phyloP scores from a whole-genome alignment of 352 stramenopile genomes.

The Pythium chondricola region DNA sequence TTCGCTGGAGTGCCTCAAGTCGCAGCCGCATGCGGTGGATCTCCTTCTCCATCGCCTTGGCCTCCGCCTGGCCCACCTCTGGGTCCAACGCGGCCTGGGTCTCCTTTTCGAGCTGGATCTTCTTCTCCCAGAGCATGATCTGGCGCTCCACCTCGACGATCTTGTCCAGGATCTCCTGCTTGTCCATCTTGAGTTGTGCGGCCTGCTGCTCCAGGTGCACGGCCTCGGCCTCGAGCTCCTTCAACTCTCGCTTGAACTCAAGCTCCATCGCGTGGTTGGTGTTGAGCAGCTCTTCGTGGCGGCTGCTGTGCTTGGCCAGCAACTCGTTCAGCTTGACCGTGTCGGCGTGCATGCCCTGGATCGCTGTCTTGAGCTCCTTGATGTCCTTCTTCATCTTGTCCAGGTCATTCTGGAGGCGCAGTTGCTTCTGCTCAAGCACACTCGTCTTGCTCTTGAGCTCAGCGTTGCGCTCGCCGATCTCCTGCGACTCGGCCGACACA shows the following conservation, averaged over 20 bases:
- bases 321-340: conserved; percentile 91
- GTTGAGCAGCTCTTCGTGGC: conserved; percentile 78
- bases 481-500: conserved; percentile 81
- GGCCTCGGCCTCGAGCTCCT: conserved; percentile 82
- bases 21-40: conserved; percentile 94
- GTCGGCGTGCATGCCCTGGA: conserved; percentile 87
- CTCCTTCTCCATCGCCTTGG: conserved; percentile 92
- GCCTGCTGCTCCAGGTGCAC: conserved; percentile 75
- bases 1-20: conserved; percentile 86
- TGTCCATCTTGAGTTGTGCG: conserved; percentile 67
- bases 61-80: conserved; percentile 87
- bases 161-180: conserved; percentile 82
- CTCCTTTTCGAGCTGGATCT: conserved; percentile 95
- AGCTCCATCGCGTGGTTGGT: conserved; percentile 86
- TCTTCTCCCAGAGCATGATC: conserved; percentile 95
- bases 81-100: conserved; percentile 92
- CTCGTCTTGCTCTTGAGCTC: conserved; percentile 88
- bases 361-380: conserved; percentile 64
- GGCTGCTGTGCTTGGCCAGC: conserved; percentile 81
- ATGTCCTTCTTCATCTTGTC: conserved; percentile 76
- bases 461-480: conserved; percentile 83
- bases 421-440: conserved; percentile 87
- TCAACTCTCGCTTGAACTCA: conserved; percentile 89
- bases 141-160: conserved; percentile 91
- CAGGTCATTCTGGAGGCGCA: conserved; percentile 83